Conservation (phyloP, 495 filamentous ascomycete genomes). For the Podospora pseudoanserina region DNA sequence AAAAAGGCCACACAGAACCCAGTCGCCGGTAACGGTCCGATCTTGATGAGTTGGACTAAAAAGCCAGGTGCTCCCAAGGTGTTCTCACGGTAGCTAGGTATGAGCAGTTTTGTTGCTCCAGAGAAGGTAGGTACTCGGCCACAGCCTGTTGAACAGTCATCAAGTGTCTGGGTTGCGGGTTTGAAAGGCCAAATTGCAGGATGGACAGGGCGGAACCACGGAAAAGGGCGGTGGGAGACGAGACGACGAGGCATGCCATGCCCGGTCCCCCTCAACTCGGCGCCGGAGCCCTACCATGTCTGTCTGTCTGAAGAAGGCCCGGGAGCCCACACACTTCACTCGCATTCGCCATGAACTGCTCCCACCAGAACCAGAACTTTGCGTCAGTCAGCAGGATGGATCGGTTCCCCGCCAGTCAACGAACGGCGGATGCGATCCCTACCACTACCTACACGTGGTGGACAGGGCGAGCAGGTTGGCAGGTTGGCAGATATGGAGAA, state of each 20-base stretch:
- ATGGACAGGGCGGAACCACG: slow-evolving; percentile 1
- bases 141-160: neutral
- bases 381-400: neutral
- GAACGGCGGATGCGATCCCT: slow-evolving; percentile 11
- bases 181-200: slow-evolving; percentile 6
- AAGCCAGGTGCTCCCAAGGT: no score
- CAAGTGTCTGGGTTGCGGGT: neutral
- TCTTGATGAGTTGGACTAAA: slow-evolving; percentile 3
- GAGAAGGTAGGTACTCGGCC: no score
- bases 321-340: no score
- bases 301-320: no score
- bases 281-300: neutral
- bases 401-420: neutral
- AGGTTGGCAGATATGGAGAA: slow-evolving; percentile 1
- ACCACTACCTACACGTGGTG: slow-evolving; percentile 1
- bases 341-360: neutral
- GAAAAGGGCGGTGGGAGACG: neutral
- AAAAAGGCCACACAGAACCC: neutral
- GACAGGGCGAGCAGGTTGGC: neutral
- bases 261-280: neutral
- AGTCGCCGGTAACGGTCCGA: slow-evolving; percentile 32
- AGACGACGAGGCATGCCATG: neutral
- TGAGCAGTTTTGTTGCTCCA: neutral
- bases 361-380: neutral
- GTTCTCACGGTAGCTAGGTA: neutral